Conservation (phyloP, 306 rosid species). For the Citrullus amarus region DNA sequence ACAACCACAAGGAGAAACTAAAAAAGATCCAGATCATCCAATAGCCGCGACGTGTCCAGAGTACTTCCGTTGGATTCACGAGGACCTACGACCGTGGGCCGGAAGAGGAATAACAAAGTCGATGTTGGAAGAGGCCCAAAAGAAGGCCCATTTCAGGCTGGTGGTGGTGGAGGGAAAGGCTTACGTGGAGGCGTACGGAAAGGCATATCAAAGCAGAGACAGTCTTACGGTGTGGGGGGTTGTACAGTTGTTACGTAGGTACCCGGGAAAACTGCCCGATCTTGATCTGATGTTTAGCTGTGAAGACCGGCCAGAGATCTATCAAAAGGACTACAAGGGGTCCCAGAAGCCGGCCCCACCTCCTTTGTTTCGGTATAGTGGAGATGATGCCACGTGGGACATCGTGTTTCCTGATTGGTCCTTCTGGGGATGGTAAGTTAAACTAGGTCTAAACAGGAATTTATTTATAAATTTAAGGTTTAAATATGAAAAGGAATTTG, state of each 20-base stretch:
- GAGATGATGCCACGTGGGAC: slow-evolving; percentile 31
- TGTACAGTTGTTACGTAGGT: slow-evolving; percentile 44
- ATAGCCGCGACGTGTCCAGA: slow-evolving; percentile 26
- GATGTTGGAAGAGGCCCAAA: slow-evolving; percentile 39
- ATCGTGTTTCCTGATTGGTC: slow-evolving; percentile 46
- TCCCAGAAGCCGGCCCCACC: slow-evolving; percentile 23
- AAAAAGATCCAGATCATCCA: not conserved
- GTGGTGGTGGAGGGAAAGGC: slow-evolving; percentile 43
- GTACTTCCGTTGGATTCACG: slow-evolving; percentile 70
- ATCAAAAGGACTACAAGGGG: not conserved
- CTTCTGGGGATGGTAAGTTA: slow-evolving; percentile 40
- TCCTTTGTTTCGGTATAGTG: slow-evolving; percentile 64
- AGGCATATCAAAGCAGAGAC: slow-evolving; percentile 58
- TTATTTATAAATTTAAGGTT: too few relatives aligned
- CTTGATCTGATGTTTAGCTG: slow-evolving; percentile 64
- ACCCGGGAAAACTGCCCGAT: slow-evolving; percentile 50
- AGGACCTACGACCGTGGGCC: slow-evolving; percentile 51
- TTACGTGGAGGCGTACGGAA: slow-evolving; percentile 35
- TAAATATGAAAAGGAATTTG: too few relatives aligned
- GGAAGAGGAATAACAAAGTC: slow-evolving; percentile 33
- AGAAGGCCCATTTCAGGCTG: slow-evolving; percentile 50
- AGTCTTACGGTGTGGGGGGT: slow-evolving; percentile 63
- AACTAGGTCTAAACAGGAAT: too few relatives aligned
- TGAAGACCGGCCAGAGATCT: slow-evolving; percentile 41
- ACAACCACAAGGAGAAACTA: not conserved